A percentile compares a stretch with the other conserved stretches of the same genome.
Evolutionary conservation across 2,329 filamentous ascomycete species (phyloP).

Genomic region (Neurospora sp.): DNA sequence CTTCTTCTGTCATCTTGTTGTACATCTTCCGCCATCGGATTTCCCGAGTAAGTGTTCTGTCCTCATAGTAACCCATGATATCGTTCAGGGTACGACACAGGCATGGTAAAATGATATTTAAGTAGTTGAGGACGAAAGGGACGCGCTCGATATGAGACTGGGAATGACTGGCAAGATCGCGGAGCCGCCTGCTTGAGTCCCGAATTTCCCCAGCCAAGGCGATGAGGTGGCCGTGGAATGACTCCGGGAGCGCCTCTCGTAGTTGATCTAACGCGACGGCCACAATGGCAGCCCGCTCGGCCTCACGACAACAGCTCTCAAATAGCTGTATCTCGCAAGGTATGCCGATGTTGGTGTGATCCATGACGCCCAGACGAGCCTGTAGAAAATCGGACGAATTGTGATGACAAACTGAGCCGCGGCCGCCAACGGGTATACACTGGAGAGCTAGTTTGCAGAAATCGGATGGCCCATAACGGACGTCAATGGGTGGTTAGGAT

Average conservation of each 20-base stretch:
- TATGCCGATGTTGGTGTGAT: constrained; percentile 5
- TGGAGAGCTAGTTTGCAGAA: not conserved
- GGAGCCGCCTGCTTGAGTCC: constrained; percentile 34
- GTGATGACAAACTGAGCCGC: not conserved
- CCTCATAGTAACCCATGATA: constrained; percentile 41
- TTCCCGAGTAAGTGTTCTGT: constrained; percentile 35
- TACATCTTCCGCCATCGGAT: constrained; percentile 50
- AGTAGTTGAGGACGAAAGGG: constrained; percentile 41
- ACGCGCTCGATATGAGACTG: constrained; percentile 40
- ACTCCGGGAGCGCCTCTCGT: constrained; percentile 32
- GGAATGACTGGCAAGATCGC: constrained; percentile 44
- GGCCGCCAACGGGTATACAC: not conserved
- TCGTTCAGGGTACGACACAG: constrained; percentile 41
- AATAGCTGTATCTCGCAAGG: constrained; percentile 29
- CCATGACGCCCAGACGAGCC: constrained; percentile 6
- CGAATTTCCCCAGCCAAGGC: constrained; percentile 38
- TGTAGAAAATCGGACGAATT: not conserved
- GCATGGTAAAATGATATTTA: constrained; percentile 47
- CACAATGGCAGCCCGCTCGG: constrained; percentile 40
- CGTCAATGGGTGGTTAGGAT: not conserved
- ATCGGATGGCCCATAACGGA: not conserved
- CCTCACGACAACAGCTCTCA: constrained; percentile 44
- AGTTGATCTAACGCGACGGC: constrained; percentile 39
- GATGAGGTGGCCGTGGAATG: constrained; percentile 36
- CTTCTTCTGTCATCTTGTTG: constrained; percentile 43